Base-by-base conservation (phyloP, 176 grass and related monocot genomes). In the Cenchrus fungigraminus region DNA sequence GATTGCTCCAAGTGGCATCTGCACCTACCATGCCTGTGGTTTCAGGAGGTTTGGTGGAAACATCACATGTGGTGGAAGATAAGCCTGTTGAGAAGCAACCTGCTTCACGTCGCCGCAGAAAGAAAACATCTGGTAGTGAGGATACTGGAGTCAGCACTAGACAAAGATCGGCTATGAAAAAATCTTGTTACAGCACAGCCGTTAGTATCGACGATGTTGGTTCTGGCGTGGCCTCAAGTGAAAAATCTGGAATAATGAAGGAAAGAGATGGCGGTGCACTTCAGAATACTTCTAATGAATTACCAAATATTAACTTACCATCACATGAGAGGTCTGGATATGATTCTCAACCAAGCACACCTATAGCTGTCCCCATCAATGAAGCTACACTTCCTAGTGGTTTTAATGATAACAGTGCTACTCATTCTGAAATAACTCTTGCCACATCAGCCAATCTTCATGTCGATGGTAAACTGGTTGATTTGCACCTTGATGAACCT, bases 291-390 rank as follows among this genome's bases (percentile, higher is more conserved):
- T 79, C 89, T 75, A 89, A 87, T 42, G 70, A 51, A 55, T 72
- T 87, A 79, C 65, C 68, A 65, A 84, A 77, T 89, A 88, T 88
- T 16, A 82, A 89, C 57, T 74, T 55, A 73, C 74, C 87, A 75
- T 56, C 81, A 20, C 68, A 59, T 70, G 74, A 88, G 71, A 97
- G 85, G 69, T 85, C 84, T 63, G 79, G 76, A 61, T 61, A 80
- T 80, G 89, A 91, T 66, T 91, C 85, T 76, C 86, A 89, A 43
- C 90, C 90, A 83, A 85, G 86, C 68, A 89, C 83, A 69, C 90
- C 87, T 25, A 79, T 88, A 68, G 87, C 85, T 82, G 71, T 92
- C 74, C 89, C 87, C 31, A 86, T 86, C 69, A 67, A 63, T 74
- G 87, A 92, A 81, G 71, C 78, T 79, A 65, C 57, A 14, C 68